Conservation (phyloP, 1,139 yeast genomes). For the Candida smagusa region DNA sequence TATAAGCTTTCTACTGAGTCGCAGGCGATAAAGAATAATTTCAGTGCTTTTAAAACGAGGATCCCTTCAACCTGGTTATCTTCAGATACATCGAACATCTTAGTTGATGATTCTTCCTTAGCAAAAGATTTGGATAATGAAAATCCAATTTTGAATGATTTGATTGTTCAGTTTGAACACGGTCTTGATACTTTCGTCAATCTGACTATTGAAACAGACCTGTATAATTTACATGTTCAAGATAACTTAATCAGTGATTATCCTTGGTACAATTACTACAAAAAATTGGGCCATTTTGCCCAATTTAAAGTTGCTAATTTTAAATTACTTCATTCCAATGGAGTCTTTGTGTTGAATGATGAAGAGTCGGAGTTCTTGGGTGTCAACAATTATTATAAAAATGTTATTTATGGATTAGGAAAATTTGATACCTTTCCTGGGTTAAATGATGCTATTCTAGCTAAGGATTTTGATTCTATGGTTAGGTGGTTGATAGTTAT, state of each 20-base stretch:
- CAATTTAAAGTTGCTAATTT: slow-evolving; percentile 54
- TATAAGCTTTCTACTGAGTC: slow-evolving; percentile 25
- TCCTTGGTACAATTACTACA: slow-evolving; percentile 65
- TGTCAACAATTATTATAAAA: slow-evolving; percentile 17
- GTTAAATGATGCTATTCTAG: slow-evolving; percentile 22
- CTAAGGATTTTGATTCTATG: slow-evolving; percentile 23
- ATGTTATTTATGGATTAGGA: slow-evolving; percentile 19
- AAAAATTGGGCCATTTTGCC: slow-evolving; percentile 57
- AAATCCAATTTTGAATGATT: slow-evolving; percentile 4
- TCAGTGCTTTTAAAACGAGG: slow-evolving; percentile 14
- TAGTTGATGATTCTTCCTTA: neutral
- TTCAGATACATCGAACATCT: neutral
- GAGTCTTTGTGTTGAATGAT: slow-evolving; percentile 21
- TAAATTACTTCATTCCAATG: slow-evolving; percentile 51
- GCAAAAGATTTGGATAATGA: neutral
- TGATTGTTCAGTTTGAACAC: slow-evolving; percentile 16
- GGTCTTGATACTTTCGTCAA: slow-evolving; percentile 9
- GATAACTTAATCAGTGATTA: slow-evolving; percentile 52
- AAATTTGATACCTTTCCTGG: slow-evolving; percentile 22
- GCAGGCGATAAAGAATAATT: slow-evolving; percentile 16
- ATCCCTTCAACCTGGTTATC: slow-evolving; percentile 20
- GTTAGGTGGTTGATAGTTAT: slow-evolving; percentile 28
- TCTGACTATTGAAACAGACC: slow-evolving; percentile 28
- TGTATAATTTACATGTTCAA: slow-evolving; percentile 38
- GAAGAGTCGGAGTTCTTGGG: slow-evolving; percentile 24